These are phyloP conservation scores for Tanacetum coccineum DNA, from an alignment of 129 eudicot genomes.

Conservation along the genomic window DNA sequence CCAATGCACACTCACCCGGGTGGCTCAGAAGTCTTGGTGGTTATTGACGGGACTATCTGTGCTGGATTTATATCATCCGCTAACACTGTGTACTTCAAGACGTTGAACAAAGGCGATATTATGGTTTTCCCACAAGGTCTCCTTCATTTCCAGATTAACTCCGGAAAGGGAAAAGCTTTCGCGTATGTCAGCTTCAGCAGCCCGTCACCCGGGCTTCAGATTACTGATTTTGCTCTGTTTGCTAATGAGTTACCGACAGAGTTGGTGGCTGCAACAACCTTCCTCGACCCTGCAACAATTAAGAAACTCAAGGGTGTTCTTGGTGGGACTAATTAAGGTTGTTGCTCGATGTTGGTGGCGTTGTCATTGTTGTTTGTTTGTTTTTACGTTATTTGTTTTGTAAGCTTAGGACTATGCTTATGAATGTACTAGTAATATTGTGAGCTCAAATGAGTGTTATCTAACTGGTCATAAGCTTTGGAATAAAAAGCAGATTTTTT, in stretches of 20 bases:
- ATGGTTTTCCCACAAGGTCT: slow-evolving; percentile 95
- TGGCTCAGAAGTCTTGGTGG: slow-evolving; percentile 64
- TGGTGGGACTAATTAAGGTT: slow-evolving; percentile 59
- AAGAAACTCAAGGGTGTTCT: slow-evolving; percentile 95
- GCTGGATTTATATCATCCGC: slow-evolving; percentile 82
- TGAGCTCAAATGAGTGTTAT: slow-evolving; percentile 13
- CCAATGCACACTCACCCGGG: slow-evolving; percentile 99
- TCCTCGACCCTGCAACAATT: slow-evolving; percentile 59
- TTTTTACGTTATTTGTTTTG: slow-evolving; percentile 1
- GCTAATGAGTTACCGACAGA: slow-evolving; percentile 69
- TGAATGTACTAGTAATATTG: slow-evolving; percentile 20
- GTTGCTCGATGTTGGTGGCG: slow-evolving; percentile 11
- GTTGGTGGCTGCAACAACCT: slow-evolving; percentile 57
- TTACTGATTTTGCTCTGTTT: slow-evolving; percentile 71
- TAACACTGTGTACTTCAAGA: slow-evolving; percentile 52
- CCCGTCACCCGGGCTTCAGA: slow-evolving; percentile 76
- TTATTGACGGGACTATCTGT: slow-evolving; percentile 65
- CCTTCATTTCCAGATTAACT: slow-evolving; percentile 78
- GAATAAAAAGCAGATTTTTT: slow-evolving; percentile 16
- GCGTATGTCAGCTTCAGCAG: slow-evolving; percentile 71
- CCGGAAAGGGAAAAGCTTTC: slow-evolving; percentile 42
- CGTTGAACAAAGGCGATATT: slow-evolving; percentile 60
- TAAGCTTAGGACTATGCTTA: slow-evolving; percentile 26
- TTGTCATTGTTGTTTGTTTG: slow-evolving; percentile 16
- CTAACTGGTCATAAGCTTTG: slow-evolving; percentile 19